Evolutionary conservation across 345 rosid genomes (phyloP).

Genomic region (Eucalyptus cladocalyx): DNA sequence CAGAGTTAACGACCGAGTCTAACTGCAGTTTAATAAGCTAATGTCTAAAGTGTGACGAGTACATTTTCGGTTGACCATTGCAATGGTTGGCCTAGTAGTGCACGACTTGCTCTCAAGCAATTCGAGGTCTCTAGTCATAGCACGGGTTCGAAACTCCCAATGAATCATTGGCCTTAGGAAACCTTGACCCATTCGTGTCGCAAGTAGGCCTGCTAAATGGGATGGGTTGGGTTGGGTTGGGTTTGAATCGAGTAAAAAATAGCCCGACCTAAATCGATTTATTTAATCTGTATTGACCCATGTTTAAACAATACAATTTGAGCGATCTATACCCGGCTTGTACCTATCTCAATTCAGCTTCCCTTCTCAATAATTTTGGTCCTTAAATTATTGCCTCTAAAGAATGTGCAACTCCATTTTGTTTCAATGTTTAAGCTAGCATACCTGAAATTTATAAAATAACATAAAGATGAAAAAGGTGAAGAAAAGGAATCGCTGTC

Average conservation of each 20-base stretch:
- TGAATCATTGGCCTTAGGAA: background rate
- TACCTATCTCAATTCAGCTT: background rate
- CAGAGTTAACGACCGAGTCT: background rate
- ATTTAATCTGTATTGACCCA: background rate
- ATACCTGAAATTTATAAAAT: background rate
- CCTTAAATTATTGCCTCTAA: background rate
- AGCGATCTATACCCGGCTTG: accelerated
- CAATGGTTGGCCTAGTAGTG: background rate
- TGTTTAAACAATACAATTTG: background rate
- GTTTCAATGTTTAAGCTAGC: background rate
- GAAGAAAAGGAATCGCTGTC: background rate
- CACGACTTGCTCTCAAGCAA: background rate
- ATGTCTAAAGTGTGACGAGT: background rate
- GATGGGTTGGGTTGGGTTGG: background rate
- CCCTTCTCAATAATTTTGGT: background rate
- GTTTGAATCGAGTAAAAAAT: background rate
- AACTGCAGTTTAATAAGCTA: background rate
- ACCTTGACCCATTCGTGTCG: background rate
- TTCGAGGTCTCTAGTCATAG: background rate
- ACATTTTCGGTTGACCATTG: background rate
- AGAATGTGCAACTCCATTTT: background rate
- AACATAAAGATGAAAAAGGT: background rate
- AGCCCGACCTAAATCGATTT: background rate
- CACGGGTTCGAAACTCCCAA: background rate
- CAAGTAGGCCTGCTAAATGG: background rate